Evolutionary conservation across 1,139 yeast species (phyloP).

Genomic region (Ashbya aceris): DNA sequence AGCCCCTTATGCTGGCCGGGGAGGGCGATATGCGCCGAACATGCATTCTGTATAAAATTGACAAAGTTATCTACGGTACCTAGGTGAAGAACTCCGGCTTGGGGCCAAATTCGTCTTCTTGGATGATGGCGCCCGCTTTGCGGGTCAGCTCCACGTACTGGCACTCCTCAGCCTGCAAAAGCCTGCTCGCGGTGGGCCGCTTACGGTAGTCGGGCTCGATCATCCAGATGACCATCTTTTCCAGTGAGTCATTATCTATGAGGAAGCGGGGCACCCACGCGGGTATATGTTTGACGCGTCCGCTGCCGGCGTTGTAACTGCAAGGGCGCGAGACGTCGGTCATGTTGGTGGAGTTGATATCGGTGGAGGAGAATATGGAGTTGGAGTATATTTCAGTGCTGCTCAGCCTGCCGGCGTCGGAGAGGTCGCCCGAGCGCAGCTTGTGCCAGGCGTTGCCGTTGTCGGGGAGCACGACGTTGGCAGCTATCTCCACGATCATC

Average conservation of each 20-base stretch:
- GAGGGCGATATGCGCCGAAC: too few relatives aligned
- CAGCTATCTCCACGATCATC: conserved; percentile 90
- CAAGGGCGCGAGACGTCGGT: conserved; percentile 17
- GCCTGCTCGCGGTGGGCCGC: conserved; percentile 68
- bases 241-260: conserved; percentile 67
- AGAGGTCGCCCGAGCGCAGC: conserved; percentile 85
- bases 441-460: conserved; percentile 98
- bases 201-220: conserved; percentile 75
- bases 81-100: conserved; percentile 34
- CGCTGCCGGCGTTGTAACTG: conserved; percentile 4
- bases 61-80: not conserved
- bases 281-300: conserved; percentile 36
- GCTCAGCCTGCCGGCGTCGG: conserved; percentile 87
- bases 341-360: conserved; percentile 20
- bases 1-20: too few relatives aligned
- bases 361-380: conserved; percentile 23
- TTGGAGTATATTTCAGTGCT: conserved; percentile 46
- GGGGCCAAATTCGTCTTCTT: conserved; percentile 96
- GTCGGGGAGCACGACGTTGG: conserved; percentile 89
- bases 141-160: conserved; percentile 71
- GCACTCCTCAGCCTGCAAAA: conserved; percentile 65
- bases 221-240: conserved; percentile 79
- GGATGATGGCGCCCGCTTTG: conserved; percentile 90
- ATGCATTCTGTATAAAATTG: too few relatives aligned
- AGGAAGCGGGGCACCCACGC: conserved; percentile 82